Conservation (phyloP, 176 grass and related monocot genomes). For the Areca catechu region DNA sequence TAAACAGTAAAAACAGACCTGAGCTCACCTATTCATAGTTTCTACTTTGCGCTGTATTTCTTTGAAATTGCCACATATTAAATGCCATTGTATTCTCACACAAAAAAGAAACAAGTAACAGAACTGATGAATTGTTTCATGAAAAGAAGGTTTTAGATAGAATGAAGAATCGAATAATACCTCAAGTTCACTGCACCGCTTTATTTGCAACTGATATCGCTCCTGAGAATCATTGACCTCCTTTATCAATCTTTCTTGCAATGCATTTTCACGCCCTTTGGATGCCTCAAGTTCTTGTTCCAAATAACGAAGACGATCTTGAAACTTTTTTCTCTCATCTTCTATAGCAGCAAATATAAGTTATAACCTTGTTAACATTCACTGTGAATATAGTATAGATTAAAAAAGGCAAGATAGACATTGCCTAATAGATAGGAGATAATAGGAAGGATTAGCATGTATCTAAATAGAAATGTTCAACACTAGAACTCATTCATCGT, state of each 20-base stretch:
- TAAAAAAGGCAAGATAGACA: no score
- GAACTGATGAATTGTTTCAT: background rate
- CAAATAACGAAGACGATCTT: conserved; percentile 47
- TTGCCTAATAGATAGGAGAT: no score
- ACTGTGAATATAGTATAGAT: background rate
- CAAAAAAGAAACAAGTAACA: no score
- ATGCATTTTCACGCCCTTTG: conserved; percentile 65
- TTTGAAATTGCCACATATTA: no score
- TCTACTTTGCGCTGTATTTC: no score
- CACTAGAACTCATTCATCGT: no score
- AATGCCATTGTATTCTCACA: no score
- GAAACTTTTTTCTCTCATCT: conserved; percentile 55
- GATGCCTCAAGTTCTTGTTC: conserved; percentile 87
- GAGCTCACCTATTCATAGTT: no score
- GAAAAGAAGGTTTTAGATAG: background rate
- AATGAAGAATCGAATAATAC: conserved; percentile 16
- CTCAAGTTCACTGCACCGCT: conserved; percentile 65
- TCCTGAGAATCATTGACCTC: conserved; percentile 57
- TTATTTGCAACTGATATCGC: conserved; percentile 55
- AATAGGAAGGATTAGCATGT: no score
- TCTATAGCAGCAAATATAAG: conserved; percentile 38
- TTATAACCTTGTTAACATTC: background rate
- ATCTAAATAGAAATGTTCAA: no score
- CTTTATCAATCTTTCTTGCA: conserved; percentile 69
- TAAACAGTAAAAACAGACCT: no score